These are phyloP conservation scores for Gastrolobium bilobum DNA, from an alignment of 306 rosid species.

Conservation along the genomic window DNA sequence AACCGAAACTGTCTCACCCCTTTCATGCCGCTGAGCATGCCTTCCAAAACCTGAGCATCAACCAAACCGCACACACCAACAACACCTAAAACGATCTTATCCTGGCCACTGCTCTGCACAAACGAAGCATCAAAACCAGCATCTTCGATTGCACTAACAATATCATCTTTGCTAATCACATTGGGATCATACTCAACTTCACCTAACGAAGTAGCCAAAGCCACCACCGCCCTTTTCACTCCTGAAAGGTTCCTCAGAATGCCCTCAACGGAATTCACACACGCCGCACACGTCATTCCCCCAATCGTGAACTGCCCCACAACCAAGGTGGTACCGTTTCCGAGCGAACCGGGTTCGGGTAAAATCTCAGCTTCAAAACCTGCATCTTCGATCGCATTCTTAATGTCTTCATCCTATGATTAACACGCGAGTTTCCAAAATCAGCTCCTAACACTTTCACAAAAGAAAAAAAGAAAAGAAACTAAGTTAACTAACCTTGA, in stretches of 20 bases:
- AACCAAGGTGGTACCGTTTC: neutral
- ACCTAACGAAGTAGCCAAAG: conserved; percentile 89
- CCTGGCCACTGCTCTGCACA: conserved; percentile 83
- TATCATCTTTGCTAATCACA: conserved; percentile 72
- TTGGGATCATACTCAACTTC: conserved; percentile 86
- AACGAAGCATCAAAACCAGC: conserved; percentile 88
- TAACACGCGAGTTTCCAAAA: conserved; percentile 24
- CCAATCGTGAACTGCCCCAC: conserved; percentile 84
- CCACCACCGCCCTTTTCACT: conserved; percentile 82
- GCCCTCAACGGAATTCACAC: conserved; percentile 89
- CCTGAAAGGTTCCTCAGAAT: conserved; percentile 73
- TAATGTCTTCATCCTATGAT: conserved; percentile 74
- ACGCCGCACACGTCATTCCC: conserved; percentile 98
- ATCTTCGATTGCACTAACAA: conserved; percentile 81
- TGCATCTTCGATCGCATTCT: conserved; percentile 89
- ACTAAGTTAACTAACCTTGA: conserved; percentile 63
- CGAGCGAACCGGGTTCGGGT: conserved; percentile 56
- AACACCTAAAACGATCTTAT: conserved; percentile 64
- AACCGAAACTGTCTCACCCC: conserved; percentile 76
- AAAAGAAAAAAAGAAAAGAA: neutral
- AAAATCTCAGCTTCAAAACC: conserved; percentile 90
- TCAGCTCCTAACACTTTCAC: conserved; percentile 28
- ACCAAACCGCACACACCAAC: conserved; percentile 60
- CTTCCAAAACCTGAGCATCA: conserved; percentile 73
- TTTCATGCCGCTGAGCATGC: conserved; percentile 61